These are phyloP conservation scores for Candida glaebosa DNA, from an alignment of 805 yeast species.

Conservation along the genomic window DNA sequence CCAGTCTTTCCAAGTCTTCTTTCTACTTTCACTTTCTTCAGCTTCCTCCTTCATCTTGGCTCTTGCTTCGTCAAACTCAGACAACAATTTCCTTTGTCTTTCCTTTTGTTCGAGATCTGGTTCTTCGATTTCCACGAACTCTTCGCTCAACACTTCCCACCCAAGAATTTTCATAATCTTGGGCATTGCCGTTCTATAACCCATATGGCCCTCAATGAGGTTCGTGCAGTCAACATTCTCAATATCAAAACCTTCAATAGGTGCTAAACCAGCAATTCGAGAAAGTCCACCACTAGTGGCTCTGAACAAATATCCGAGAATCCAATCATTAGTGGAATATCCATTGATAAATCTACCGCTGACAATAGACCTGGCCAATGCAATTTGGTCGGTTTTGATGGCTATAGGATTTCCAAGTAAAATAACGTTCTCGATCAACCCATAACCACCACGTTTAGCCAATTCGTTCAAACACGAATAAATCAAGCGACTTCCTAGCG, in stretches of 20 bases:
- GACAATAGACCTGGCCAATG: slow-evolving; percentile 77
- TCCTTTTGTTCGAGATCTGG: slow-evolving; percentile 87
- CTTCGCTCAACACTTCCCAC: slow-evolving; percentile 83
- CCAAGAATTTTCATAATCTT: slow-evolving; percentile 63
- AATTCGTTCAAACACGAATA: slow-evolving; percentile 85
- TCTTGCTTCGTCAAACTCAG: slow-evolving; percentile 84
- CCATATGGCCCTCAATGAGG: slow-evolving; percentile 91
- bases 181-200: slow-evolving; percentile 94
- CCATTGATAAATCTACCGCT: slow-evolving; percentile 90
- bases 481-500: slow-evolving; percentile 88
- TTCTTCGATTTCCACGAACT: slow-evolving; percentile 92
- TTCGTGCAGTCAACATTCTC: slow-evolving; percentile 89
- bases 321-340: slow-evolving; percentile 91
- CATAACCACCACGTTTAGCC: slow-evolving; percentile 81
- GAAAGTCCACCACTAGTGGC: slow-evolving; percentile 94
- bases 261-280: slow-evolving; percentile 86
- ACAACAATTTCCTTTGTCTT: slow-evolving; percentile 74
- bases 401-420: slow-evolving; percentile 88
- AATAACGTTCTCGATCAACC: slow-evolving; percentile 83
- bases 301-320: slow-evolving; percentile 87
- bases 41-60: slow-evolving; percentile 51
- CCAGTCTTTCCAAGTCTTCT: slow-evolving; percentile 49
- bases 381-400: slow-evolving; percentile 70
- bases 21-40: slow-evolving; percentile 22
- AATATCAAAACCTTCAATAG: slow-evolving; percentile 51